Conservation (phyloP, 495 filamentous ascomycete species). For the Aspergillus sclerotiicarbonarius region DNA sequence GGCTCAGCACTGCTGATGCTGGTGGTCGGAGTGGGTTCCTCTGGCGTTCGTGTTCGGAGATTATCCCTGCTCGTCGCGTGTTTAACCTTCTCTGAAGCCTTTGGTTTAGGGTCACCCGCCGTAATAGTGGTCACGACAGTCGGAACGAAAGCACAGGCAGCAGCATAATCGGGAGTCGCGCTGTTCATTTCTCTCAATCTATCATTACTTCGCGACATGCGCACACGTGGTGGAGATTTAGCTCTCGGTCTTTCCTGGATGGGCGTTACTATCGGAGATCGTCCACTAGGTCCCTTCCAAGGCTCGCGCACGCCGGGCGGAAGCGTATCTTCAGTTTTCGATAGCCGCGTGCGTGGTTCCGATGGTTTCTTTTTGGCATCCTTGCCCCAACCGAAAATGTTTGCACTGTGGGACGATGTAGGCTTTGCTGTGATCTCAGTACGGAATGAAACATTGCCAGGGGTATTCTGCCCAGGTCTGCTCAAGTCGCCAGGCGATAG, state of each 20-base stretch:
- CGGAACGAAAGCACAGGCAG: constrained; percentile 21
- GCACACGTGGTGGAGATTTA: constrained; percentile 27
- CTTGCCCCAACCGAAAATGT: constrained; percentile 31
- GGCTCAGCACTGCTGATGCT: constrained; percentile 18
- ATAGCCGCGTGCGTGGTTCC: constrained; percentile 27
- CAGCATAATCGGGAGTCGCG: constrained; percentile 5
- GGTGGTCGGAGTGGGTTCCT: constrained; percentile 9
- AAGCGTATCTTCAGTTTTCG: constrained; percentile 24
- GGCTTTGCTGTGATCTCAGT: constrained; percentile 19
- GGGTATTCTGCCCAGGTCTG: constrained; percentile 18
- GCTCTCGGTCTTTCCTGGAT: constrained; percentile 26
- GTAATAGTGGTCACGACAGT: constrained; percentile 43
- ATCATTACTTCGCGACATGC: constrained; percentile 17
- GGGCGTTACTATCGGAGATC: constrained; percentile 39
- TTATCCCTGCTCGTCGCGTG: constrained; percentile 7
- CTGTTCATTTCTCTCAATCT: constrained; percentile 13
- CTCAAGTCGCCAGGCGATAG: constrained; percentile 39
- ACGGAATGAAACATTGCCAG: constrained; percentile 25
- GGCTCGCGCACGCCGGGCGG: constrained; percentile 36
- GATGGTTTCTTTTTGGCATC: constrained; percentile 31
- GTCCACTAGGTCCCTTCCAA: constrained; percentile 53
- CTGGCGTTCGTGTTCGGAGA: constrained; percentile 12
- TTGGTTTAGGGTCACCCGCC: constrained; percentile 24
- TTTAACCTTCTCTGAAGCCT: constrained; percentile 18
- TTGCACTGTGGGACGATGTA: constrained; percentile 22